phyloP scores from a whole-genome alignment of 148 eudicot species.

The Bassia scoparia region DNA sequence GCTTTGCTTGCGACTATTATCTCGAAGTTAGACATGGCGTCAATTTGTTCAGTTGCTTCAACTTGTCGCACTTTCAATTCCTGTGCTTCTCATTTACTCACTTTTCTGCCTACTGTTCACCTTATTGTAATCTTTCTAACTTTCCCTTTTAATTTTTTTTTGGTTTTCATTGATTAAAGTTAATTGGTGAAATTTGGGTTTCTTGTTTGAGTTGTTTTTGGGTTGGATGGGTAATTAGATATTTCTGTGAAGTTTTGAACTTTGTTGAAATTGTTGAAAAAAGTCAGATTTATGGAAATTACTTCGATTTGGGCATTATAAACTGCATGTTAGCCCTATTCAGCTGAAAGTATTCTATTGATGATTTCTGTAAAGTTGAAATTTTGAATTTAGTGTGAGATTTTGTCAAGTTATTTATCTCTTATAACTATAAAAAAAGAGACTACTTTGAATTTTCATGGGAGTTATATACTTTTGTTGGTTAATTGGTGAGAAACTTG shows the following conservation, averaged over 20 bases:
- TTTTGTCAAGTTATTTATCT: not conserved
- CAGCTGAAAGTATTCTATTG: not conserved
- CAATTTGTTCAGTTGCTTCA: conserved; percentile 68
- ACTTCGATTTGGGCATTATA: not conserved
- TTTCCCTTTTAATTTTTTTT: not conserved
- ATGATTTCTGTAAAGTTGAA: not conserved
- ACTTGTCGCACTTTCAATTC: conserved; percentile 65
- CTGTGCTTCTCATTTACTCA: conserved; percentile 61
- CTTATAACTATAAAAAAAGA: not conserved
- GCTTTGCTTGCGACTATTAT: conserved; percentile 67
- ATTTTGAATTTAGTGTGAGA: not conserved
- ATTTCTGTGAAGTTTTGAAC: not conserved
- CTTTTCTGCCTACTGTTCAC: conserved; percentile 67
- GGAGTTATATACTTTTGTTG: too few relatives aligned
- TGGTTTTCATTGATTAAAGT: not conserved
- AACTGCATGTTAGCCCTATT: not conserved
- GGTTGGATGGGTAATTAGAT: not conserved
- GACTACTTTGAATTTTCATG: too few relatives aligned
- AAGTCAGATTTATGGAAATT: not conserved
- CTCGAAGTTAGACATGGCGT: conserved; percentile 71
- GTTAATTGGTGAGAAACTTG: too few relatives aligned
- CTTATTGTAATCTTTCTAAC: conserved; percentile 49
- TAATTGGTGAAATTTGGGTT: not conserved
- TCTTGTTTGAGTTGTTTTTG: not conserved
- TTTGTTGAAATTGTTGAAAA: not conserved